phyloP scores from a whole-genome alignment of 208 protist species.

The Leishmania lainsoni region DNA sequence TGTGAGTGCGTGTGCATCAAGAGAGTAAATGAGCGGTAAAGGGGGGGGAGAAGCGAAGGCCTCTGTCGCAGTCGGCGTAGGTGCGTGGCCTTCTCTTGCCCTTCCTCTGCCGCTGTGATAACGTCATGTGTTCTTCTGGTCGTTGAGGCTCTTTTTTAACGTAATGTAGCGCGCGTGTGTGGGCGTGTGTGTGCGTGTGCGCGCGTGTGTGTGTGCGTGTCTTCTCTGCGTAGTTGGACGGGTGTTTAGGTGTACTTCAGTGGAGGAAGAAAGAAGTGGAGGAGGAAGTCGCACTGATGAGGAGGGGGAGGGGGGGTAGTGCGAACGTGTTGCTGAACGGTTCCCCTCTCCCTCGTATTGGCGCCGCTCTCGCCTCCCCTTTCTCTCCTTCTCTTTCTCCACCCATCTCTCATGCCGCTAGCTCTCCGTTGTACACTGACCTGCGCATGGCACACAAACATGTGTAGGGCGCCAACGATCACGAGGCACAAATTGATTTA shows the following conservation, averaged over 20 bases:
- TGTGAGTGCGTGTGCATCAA: no score
- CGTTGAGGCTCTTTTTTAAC: not conserved
- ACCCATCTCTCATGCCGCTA: not conserved
- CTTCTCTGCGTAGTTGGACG: no score
- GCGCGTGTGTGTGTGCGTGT: not conserved
- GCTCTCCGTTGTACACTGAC: not conserved
- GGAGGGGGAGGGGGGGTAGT: not conserved
- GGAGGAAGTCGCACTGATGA: not conserved
- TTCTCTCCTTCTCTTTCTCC: not conserved
- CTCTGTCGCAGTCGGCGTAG: not conserved
- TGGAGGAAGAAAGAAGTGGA: not conserved
- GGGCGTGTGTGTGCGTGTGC: not conserved
- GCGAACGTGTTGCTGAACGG: not conserved
- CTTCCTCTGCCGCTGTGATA: not conserved
- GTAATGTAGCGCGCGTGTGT: not conserved
- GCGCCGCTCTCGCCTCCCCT: not conserved
- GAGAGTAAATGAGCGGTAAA: not conserved
- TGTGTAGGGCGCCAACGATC: not conserved
- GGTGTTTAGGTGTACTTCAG: not conserved
- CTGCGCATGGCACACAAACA: not conserved
- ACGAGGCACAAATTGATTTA: not conserved
- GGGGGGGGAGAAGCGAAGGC: not conserved
- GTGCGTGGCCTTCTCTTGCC: not conserved
- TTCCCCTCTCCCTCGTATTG: not conserved
- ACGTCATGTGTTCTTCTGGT: not conserved